phyloP scores from a whole-genome alignment of 768 basidiomycete genomes.

The Lentinus brumalis region DNA sequence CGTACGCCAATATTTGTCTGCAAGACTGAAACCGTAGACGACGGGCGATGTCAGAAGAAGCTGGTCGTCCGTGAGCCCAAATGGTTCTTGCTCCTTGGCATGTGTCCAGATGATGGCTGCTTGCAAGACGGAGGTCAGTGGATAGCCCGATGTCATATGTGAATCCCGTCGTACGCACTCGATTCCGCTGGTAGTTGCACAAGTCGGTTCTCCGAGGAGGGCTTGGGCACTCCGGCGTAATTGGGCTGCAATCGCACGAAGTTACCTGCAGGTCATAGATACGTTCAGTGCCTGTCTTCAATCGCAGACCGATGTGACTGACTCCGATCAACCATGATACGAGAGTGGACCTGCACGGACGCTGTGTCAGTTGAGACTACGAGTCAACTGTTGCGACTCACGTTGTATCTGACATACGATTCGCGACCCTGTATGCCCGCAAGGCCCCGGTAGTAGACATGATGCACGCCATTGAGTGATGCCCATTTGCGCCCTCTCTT shows the following conservation, averaged over 20 bases:
- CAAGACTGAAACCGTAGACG: conserved; percentile 62
- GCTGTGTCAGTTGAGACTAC: background rate
- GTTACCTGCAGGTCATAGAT: conserved; percentile 31
- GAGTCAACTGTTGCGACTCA: conserved; percentile 21
- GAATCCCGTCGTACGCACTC: too few relatives aligned
- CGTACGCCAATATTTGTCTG: conserved; percentile 61
- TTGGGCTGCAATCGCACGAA: conserved; percentile 55
- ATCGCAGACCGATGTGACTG: conserved; percentile 1
- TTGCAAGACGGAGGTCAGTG: too few relatives aligned
- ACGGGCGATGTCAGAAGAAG: conserved; percentile 54
- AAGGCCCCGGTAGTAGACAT: conserved; percentile 45
- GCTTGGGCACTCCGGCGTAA: conserved; percentile 44
- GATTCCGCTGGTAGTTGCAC: background rate
- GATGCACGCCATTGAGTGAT: conserved; percentile 54
- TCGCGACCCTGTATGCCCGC: conserved; percentile 24
- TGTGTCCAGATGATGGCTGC: background rate
- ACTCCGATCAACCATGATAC: conserved; percentile 65
- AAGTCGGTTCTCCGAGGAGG: conserved; percentile 14
- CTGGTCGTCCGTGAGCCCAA: conserved; percentile 42
- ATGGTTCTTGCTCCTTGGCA: background rate
- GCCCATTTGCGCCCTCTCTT: conserved; percentile 59
- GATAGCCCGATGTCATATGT: background rate
- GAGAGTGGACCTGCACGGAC: conserved; percentile 46
- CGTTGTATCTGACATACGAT: conserved; percentile 49
- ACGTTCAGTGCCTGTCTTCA: background rate